Base-by-base conservation (phyloP, 441 rosid genomes). In the Adansonia grandidieri region DNA sequence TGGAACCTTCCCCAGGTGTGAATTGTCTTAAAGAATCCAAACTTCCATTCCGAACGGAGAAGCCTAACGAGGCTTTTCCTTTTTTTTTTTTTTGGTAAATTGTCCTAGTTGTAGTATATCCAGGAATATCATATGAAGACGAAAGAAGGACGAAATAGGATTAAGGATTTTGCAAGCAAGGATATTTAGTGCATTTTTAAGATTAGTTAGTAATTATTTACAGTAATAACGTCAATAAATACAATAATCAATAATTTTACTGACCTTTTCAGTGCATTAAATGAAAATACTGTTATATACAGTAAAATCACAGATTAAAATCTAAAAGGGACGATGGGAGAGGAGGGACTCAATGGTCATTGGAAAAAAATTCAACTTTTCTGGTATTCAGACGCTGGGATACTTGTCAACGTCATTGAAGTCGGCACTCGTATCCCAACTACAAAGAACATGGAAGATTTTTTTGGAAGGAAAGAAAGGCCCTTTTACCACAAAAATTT, bases 391-490 rank as follows among this genome's bases (percentile, higher is more conserved):
- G 67, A 73, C 75, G 65, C 81, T 80, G 64, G 69, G 37, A 58
- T 57, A 58, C 77, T 66, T 73, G 88, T 86, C 87, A 79, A 32
- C 85, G 82, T 84, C 86, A 86, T 67, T 9, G 20, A 77, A 80
- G 86, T 80, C 83, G 71, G 80, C 79, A 74, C 37, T 32, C 37
- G 8, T 78, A 68, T 85, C 80, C 80, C 85, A 80, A 66, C 85
- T 82, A 85, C 80, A 78, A 70, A 57, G 17, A 13, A 75, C 76
- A 15, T 53, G 37, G 24, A 73, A 74, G 75, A 79, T 76, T 40
- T 77, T 77, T 73, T 66, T 32, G 9, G 14, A 32, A 71, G 3
- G 48, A 66, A 60, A 37, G 44, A 76, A 6, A 42, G 22, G 40
- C n/a, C 19, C 24, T 14, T 69, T 32, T 2, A 50, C 37, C 37